phyloP scores from a whole-genome alignment of 2,329 filamentous ascomycete genomes.

The Talaromyces sp. region DNA sequence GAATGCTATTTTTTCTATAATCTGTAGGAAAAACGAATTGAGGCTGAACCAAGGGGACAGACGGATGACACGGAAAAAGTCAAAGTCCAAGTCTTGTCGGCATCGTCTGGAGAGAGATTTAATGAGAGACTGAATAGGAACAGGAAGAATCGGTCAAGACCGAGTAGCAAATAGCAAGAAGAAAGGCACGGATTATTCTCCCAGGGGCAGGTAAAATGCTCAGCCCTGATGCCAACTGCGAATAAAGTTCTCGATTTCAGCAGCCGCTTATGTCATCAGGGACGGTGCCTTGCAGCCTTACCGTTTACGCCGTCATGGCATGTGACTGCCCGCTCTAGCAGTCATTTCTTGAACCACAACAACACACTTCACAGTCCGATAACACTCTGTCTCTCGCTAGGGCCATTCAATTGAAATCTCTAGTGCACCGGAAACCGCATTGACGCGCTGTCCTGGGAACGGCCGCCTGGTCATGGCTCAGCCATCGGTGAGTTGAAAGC shows the following conservation, averaged over 20 bases:
- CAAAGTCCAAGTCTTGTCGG: background rate
- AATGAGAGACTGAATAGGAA: background rate
- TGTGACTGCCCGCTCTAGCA: background rate
- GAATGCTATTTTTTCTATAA: background rate
- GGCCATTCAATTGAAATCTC: background rate
- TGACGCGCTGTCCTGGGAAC: background rate
- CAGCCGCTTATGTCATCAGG: constrained; percentile 5
- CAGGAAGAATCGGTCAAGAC: background rate
- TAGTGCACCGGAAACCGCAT: background rate
- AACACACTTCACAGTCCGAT: background rate
- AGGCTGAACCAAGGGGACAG: background rate
- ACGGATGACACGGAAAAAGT: background rate
- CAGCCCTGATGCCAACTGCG: background rate
- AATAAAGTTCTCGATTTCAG: background rate
- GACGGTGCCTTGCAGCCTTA: background rate
- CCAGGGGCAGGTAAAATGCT: background rate
- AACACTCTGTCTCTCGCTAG: background rate
- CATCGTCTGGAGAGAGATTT: background rate
- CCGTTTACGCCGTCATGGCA: constrained; percentile 2
- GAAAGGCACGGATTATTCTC: background rate
- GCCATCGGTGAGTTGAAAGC: constrained; percentile 1
- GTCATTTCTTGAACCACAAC: background rate
- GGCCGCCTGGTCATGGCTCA: constrained; percentile 5
- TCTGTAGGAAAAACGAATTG: background rate
- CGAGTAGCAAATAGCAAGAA: background rate